Base-by-base conservation (phyloP, 1,284 basidiomycete species). In the Sanghuangporus weigelae region DNA sequence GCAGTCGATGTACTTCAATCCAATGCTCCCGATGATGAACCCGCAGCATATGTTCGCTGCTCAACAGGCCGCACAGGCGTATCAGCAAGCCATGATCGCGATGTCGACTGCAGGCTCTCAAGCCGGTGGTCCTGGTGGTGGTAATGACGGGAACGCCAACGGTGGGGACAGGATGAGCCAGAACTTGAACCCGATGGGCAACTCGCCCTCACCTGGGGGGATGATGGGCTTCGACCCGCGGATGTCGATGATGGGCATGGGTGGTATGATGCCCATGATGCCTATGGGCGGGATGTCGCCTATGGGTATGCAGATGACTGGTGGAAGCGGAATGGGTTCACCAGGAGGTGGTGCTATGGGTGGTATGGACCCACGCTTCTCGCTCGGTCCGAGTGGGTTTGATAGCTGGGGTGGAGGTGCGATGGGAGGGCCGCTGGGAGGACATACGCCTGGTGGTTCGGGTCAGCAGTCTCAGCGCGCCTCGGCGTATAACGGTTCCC, bases 11-110 rank as follows among this genome's bases (percentile, higher is more conserved):
- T 66, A 60, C 42, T 66, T 63, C 62, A 63, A 78, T 77, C 23
- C 80, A 77, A 63, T 72, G 64, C 63, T 71, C 56, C 77, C 78
- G 73, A 73, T 78, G 73, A 73, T 70, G 55, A 86, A 89, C 68
- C 90, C 91, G 46, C 91, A 93, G 70, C 92, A 93, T 67, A 89
- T 95, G 88, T 90, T 91, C 74, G 93, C 92, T 7, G 92, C 93
- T 16, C 93, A 95, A 70, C 90, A 93, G 74, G 93, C 87, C 0
- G 84, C 91, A 61, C 90, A 93, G 72, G 94, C 94, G 0, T 96
- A 95, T 73, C 90, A 92, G 72, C 90, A 92, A 73, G 92, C 93
- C 21, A 94, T 96, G 90, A 86, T 93, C 81, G 84, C 89, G 48
- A 93, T 92, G 76, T 95, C 92, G 7, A 80, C 83, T 44, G 86